Percentiles rank a stretch among this genome's conserved stretches.
These are phyloP conservation scores for Heterobasidion parviporum DNA, from an alignment of 1,284 basidiomycete genomes.

Conservation along the genomic window DNA sequence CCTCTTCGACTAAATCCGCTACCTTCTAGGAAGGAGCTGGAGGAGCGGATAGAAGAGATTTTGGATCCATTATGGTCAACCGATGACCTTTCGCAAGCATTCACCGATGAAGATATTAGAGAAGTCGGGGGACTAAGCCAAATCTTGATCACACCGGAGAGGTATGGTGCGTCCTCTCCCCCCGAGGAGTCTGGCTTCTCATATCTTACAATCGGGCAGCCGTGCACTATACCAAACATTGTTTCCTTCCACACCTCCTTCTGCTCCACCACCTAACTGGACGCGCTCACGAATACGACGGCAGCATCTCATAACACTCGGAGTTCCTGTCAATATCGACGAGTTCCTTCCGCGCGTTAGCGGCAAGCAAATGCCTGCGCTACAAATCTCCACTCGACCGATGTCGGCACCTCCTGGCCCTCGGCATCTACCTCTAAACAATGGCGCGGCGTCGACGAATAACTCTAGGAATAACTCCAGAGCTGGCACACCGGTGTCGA, in stretches of 20 bases:
- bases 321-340: slow-evolving; percentile 89
- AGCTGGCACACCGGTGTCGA: slow-evolving; percentile 26
- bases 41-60: slow-evolving; percentile 55
- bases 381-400: slow-evolving; percentile 78
- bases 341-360: slow-evolving; percentile 76
- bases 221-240: slow-evolving; percentile 69
- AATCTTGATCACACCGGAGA: slow-evolving; percentile 64
- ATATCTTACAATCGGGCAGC: slow-evolving; percentile 28
- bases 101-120: slow-evolving; percentile 68
- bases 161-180: slow-evolving; percentile 36
- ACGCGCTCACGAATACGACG: slow-evolving; percentile 81
- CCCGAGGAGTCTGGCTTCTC: not conserved
- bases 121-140: slow-evolving; percentile 76
- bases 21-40: slow-evolving; percentile 48
- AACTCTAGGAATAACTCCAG: slow-evolving; percentile 33
- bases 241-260: slow-evolving; percentile 49
- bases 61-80: slow-evolving; percentile 57
- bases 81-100: slow-evolving; percentile 37
- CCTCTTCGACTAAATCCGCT: slow-evolving; percentile 59
- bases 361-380: slow-evolving; percentile 63
- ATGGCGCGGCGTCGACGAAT: slow-evolving; percentile 18
- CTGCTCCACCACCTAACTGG: slow-evolving; percentile 82
- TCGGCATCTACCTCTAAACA: slow-evolving; percentile 32
- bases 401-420: slow-evolving; percentile 68
- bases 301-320: slow-evolving; percentile 83